Percentiles rank a stretch among this genome's conserved stretches.
phyloP scores from a whole-genome alignment of 352 stramenopile genomes.

The Pythium brachiatum region DNA sequence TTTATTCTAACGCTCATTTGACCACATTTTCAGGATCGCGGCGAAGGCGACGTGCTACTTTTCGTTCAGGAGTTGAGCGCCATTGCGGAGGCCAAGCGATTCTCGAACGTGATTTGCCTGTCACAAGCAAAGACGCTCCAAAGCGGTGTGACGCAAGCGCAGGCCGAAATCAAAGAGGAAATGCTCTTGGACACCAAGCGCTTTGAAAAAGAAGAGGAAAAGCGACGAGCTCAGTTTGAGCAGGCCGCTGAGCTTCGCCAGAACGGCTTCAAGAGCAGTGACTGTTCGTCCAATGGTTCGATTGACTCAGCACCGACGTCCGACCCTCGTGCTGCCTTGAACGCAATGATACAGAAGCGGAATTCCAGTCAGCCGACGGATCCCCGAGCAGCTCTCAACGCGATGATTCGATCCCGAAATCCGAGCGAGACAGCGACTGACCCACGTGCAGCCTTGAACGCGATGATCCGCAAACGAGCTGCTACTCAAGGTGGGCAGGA shows the following conservation, averaged over 20 bases:
- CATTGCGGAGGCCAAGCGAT: slow-evolving; percentile 57
- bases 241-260: not conserved
- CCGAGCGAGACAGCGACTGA: not conserved
- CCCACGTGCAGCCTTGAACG: slow-evolving; percentile 13
- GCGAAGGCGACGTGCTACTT: slow-evolving; percentile 61
- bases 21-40: slow-evolving; percentile 44
- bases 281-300: not conserved
- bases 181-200: slow-evolving; percentile 50
- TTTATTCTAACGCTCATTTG: too few species aligned
- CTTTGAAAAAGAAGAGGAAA: slow-evolving; percentile 48
- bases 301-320: not conserved
- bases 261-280: not conserved
- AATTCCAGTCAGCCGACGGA: not conserved
- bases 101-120: slow-evolving; percentile 65
- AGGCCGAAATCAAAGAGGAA: slow-evolving; percentile 75
- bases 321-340: not conserved
- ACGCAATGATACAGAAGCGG: not conserved
- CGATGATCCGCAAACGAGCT: slow-evolving; percentile 14
- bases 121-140: slow-evolving; percentile 52
- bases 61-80: slow-evolving; percentile 62
- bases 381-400: slow-evolving; percentile 1
- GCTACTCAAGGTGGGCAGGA: not conserved
- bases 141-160: slow-evolving; percentile 47
- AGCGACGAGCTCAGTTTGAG: slow-evolving; percentile 1
- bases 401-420: not conserved